These are phyloP conservation scores for Metschnikowia santaceciliae DNA, from an alignment of 805 yeast species.

Conservation along the genomic window DNA sequence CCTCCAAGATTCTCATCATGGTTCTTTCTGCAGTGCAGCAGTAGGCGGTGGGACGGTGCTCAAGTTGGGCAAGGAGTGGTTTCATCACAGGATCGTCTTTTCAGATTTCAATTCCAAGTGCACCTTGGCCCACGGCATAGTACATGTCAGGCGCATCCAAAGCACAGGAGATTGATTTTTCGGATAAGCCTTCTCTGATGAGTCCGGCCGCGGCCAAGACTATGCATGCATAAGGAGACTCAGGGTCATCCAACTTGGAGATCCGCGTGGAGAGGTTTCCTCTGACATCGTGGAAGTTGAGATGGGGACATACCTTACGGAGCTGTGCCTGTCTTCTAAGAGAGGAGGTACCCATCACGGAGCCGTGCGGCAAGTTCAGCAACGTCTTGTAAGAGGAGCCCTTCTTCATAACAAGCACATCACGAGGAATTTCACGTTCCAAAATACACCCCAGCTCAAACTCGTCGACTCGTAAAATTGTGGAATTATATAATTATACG, in stretches of 20 bases:
- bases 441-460: constrained; percentile 86
- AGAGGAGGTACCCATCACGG: constrained; percentile 92
- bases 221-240: constrained; percentile 63
- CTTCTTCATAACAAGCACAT: constrained; percentile 74
- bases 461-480: constrained; percentile 45
- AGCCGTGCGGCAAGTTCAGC: constrained; percentile 74
- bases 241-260: constrained; percentile 70
- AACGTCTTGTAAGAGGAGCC: constrained; percentile 62
- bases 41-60: constrained; percentile 60
- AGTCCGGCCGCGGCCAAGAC: constrained; percentile 93
- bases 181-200: constrained; percentile 63
- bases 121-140: constrained; percentile 99
- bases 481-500: too few species aligned
- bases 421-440: constrained; percentile 88
- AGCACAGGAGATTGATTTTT: constrained; percentile 63
- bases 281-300: constrained; percentile 78
- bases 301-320: constrained; percentile 68
- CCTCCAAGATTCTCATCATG: constrained; percentile 83
- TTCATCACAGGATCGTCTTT: constrained; percentile 57
- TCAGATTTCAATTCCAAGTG: constrained; percentile 87
- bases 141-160: constrained; percentile 78
- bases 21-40: constrained; percentile 88
- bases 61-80: constrained; percentile 58
- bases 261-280: constrained; percentile 79
- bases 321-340: constrained; percentile 92